Evolutionary conservation across 129 eudicot genomes (phyloP).

Genomic region (Gnaphalium uliginosum): DNA sequence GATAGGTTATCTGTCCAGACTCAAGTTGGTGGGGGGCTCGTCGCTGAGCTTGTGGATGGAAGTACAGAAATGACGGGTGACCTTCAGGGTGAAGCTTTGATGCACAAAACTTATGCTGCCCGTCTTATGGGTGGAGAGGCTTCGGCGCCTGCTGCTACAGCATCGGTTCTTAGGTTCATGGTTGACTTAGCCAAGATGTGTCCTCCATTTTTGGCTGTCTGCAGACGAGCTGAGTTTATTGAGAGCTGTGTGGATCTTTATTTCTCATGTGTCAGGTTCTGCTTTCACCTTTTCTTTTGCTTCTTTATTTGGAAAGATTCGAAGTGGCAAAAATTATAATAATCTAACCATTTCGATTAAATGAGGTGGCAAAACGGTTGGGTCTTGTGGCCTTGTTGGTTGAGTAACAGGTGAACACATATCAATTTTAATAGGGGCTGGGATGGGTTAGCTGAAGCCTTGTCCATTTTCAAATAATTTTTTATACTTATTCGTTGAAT

Average conservation of each 20-base stretch:
- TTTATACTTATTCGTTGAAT: neutral
- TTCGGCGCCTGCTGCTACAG: conserved; percentile 96
- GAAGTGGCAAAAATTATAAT: neutral
- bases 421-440: neutral
- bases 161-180: conserved; percentile 92
- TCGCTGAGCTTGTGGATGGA: conserved; percentile 84
- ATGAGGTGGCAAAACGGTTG: neutral
- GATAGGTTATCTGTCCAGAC: conserved; percentile 77
- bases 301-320: neutral
- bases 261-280: conserved; percentile 90
- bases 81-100: conserved; percentile 97
- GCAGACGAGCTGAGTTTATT: conserved; percentile 83
- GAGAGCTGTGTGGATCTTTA: conserved; percentile 91
- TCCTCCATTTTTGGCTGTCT: conserved; percentile 75
- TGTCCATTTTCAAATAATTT: neutral
- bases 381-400: neutral
- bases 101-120: conserved; percentile 99
- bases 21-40: conserved; percentile 69
- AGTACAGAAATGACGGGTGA: conserved; percentile 83
- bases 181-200: conserved; percentile 97
- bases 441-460: neutral
- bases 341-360: neutral
- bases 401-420: neutral
- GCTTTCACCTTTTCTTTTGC: neutral
- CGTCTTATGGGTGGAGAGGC: conserved; percentile 99